Evolutionary conservation across 1,284 basidiomycete species (phyloP).

Genomic region (Rhodotorula sp.): DNA sequence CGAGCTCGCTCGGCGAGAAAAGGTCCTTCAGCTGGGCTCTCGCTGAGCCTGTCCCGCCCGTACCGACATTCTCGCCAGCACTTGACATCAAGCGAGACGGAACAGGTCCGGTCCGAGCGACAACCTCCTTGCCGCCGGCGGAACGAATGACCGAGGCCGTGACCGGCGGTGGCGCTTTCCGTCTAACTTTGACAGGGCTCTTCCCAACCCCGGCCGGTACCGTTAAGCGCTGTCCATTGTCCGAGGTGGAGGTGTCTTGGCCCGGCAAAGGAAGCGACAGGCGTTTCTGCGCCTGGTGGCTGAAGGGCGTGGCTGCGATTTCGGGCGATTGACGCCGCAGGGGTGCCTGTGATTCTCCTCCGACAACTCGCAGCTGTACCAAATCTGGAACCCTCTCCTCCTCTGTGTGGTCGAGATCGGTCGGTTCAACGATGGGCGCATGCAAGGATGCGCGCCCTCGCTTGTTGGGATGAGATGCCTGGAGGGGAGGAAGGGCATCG

Average conservation of each 20-base stretch:
- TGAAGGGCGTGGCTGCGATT: background rate
- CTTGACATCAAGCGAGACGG: background rate
- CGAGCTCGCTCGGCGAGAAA: constrained; percentile 9
- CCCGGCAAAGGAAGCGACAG: background rate
- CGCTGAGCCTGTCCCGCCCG: background rate
- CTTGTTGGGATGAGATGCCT: background rate
- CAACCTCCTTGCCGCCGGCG: background rate
- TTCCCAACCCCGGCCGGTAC: no score
- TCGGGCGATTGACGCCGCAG: no score
- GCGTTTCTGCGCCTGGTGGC: background rate
- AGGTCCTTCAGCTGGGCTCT: background rate
- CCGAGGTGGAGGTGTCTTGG: no score
- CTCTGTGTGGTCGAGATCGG: background rate
- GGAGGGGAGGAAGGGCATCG: background rate
- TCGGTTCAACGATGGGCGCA: background rate
- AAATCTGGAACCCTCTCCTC: no score
- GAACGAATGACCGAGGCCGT: constrained; percentile 9
- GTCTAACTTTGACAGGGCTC: background rate
- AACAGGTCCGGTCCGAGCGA: constrained; percentile 2
- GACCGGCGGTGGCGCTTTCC: constrained; percentile 11
- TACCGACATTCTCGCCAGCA: background rate
- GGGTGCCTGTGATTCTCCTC: no score
- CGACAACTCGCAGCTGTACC: no score
- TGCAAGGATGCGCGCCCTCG: background rate
- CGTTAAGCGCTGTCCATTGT: no score